phyloP scores from a whole-genome alignment of 169 alveolate genomes.

The Pseudocohnilembus persalinus region DNA sequence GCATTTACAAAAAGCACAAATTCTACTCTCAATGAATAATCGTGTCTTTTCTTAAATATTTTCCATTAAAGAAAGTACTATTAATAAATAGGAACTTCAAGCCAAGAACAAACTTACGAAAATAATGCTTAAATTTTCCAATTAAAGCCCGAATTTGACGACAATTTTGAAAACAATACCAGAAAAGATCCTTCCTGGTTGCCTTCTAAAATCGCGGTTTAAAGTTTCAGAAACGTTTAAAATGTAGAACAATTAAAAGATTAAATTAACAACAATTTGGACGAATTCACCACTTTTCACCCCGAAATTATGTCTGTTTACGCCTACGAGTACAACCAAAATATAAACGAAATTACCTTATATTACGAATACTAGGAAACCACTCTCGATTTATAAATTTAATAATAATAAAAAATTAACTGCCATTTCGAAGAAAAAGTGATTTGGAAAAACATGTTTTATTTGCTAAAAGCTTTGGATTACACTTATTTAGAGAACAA shows the following conservation, averaged over 20 bases:
- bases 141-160: no score
- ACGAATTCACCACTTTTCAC: background rate
- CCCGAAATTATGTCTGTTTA: background rate
- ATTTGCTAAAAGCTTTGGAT: background rate
- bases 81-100: no score
- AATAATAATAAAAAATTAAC: background rate
- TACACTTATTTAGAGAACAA: background rate
- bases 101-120: no score
- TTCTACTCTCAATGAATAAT: no score
- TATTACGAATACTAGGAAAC: background rate
- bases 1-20: no score
- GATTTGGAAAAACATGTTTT: background rate
- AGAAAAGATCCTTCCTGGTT: background rate
- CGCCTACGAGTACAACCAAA: background rate
- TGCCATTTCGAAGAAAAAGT: background rate
- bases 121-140: no score
- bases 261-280: background rate
- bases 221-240: background rate
- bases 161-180: background rate
- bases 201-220: background rate
- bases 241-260: no score
- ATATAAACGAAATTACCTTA: background rate
- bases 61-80: no score
- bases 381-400: background rate
- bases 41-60: no score